Evolutionary conservation across 148 eudicot genomes (phyloP).

Genomic region (Silene latifolia): DNA sequence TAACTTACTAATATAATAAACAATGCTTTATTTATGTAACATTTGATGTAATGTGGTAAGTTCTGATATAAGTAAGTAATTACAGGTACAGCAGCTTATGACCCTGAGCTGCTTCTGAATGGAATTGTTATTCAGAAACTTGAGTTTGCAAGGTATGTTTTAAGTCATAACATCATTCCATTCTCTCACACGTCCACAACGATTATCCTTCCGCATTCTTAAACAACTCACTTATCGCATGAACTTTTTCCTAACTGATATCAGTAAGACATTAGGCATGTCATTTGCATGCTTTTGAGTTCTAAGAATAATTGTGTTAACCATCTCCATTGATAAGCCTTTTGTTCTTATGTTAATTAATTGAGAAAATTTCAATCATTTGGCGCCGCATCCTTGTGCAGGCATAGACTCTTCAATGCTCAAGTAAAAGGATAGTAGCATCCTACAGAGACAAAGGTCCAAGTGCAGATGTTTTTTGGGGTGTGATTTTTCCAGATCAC

Average conservation of each 20-base stretch:
- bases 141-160: slow-evolving; percentile 53
- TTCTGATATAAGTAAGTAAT: slow-evolving; percentile 15
- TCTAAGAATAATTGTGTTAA: background rate
- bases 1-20: background rate
- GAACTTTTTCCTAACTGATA: background rate
- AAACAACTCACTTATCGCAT: background rate
- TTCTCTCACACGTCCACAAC: too few relatives aligned
- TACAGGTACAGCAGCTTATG: slow-evolving; percentile 51
- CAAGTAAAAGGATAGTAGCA: slow-evolving; percentile 12
- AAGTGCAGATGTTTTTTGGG: background rate
- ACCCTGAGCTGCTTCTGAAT: slow-evolving; percentile 63
- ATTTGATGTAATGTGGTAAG: background rate
- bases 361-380: background rate
- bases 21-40: background rate
- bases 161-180: slow-evolving; percentile 11
- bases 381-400: slow-evolving; percentile 9
- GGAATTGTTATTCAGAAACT: slow-evolving; percentile 69
- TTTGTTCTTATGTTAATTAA: too few relatives aligned
- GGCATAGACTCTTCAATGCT: slow-evolving; percentile 22
- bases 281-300: background rate
- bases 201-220: background rate
- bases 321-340: too few relatives aligned
- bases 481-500: background rate
- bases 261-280: background rate
- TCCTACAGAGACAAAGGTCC: too few relatives aligned